phyloP scores from a whole-genome alignment of 192 early-diverging fungal genomes.

The Jimgerdemannia lactiflua region DNA sequence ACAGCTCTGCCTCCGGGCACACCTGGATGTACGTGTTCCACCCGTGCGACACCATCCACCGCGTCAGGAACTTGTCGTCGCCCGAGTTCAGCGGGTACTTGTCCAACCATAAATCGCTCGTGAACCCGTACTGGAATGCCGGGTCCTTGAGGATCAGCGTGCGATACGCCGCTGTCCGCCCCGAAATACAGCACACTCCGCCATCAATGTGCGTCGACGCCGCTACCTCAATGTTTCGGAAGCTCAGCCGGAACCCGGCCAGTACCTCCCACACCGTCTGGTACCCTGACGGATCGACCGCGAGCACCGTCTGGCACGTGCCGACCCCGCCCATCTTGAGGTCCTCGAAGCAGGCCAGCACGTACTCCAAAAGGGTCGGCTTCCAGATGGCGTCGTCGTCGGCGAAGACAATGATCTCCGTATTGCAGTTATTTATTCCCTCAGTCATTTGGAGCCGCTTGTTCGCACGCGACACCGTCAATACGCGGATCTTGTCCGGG shows the following conservation, averaged over 20 bases:
- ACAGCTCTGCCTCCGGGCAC: conserved; percentile 53
- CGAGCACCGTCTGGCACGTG: conserved; percentile 48
- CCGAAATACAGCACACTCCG: conserved; percentile 60
- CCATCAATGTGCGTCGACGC: conserved; percentile 62
- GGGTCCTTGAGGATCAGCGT: conserved; percentile 59
- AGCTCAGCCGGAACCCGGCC: conserved; percentile 52
- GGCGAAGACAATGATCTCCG: conserved; percentile 52
- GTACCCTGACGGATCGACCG: conserved; percentile 31
- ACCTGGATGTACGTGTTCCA: conserved; percentile 59
- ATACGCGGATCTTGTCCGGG: conserved; percentile 37
- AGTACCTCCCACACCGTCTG: conserved; percentile 62
- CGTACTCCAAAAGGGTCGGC: conserved; percentile 48
- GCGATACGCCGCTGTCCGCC: conserved; percentile 58
- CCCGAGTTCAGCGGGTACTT: conserved; percentile 60
- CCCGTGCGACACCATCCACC: conserved; percentile 59
- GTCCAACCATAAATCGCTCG: conserved; percentile 51
- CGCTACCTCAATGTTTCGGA: conserved; percentile 61
- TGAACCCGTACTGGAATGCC: conserved; percentile 55
- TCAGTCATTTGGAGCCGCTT: conserved; percentile 59
- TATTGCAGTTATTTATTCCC: conserved; percentile 50
- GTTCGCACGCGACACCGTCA: conserved; percentile 44
- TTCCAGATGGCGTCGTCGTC: conserved; percentile 62
- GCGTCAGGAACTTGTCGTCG: conserved; percentile 62
- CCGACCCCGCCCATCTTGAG: conserved; percentile 56
- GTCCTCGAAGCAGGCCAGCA: conserved; percentile 60